Evolutionary conservation across 1,284 basidiomycete species (phyloP), one percentile per base, ranked within the genome.

Genomic region (Ustilago shanxiensis): DNA sequence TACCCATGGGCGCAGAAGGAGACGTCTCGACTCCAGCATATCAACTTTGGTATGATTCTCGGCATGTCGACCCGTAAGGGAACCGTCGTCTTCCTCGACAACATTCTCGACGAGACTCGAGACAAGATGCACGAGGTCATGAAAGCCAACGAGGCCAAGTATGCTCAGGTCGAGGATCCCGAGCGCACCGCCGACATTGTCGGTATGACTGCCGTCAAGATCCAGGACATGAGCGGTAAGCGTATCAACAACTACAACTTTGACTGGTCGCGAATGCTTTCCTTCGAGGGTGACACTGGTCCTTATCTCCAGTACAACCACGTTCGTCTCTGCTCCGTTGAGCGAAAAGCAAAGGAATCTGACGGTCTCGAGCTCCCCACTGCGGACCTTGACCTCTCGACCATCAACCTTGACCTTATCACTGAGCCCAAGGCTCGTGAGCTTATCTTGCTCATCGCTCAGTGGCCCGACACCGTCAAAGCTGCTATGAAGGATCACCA

Each of bases 61-160:
- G 96, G 97, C 66, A 99, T 99, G 96, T 96, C 94, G 81, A 99
- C 97, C 20, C 92, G 96, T 66, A 95, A 92, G 87, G 97, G 96
- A 54, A 98, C 94, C 0, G 96, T 94, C 53, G 95, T 98, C 53
- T 98, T 98, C 90, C 89, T 99, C 45, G 92, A 98, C 84, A 83
- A 98, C 87, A 98, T 99, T 82, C 92, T 99, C 84, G 90, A 92
- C 80, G 95, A 97, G 86, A 95, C 96, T 0, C 90, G 91, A 24
- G 90, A 91, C 60, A 92, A 93, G 66, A 99, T 99, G 96, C 94
- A 95, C 87, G 94, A 95, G 75, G 94, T 96, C 86, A 99, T 99
- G 97, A 90, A 89, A 87, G 92, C 92, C 87, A 98, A 98, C 86
- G 92, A 94, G 87, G 94, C 91, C 66, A 99, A 99, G 88, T 98